These are phyloP conservation scores for Sparassis latifolia DNA, from an alignment of 1,284 basidiomycete species.

Conservation along the genomic window DNA sequence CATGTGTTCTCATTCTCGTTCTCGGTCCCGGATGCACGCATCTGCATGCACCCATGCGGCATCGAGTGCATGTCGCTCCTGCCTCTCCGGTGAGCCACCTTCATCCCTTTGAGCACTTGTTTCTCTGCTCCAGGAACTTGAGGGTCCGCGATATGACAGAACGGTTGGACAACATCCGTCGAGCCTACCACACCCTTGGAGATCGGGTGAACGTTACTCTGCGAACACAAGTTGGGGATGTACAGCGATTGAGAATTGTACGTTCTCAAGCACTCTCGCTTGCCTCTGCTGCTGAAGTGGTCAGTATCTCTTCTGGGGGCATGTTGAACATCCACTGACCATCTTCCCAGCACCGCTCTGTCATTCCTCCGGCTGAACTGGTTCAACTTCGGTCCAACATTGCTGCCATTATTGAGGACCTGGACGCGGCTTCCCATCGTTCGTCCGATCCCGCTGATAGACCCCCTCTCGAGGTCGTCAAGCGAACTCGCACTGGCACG, in stretches of 20 bases:
- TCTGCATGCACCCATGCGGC: no score
- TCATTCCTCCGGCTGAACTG: conserved; percentile 16
- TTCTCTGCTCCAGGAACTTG: no score
- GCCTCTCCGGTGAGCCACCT: no score
- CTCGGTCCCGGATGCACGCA: no score
- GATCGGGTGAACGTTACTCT: background rate
- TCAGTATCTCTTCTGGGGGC: background rate
- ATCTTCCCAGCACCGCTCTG: conserved; percentile 7
- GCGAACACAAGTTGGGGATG: conserved; percentile 2
- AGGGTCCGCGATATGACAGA: background rate
- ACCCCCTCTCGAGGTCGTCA: conserved; percentile 7
- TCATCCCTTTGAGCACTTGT: no score
- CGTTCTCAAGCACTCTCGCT: conserved; percentile 1
- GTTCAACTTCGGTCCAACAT: conserved; percentile 11
- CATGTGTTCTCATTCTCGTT: no score
- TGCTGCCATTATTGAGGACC: conserved; percentile 15
- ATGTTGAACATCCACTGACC: background rate
- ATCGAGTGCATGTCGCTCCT: no score
- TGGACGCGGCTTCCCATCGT: conserved; percentile 15
- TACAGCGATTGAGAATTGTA: background rate
- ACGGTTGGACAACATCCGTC: conserved; percentile 2
- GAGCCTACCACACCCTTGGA: background rate
- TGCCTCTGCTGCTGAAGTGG: conserved; percentile 8
- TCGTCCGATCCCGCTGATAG: conserved; percentile 17
- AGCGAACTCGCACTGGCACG: conserved; percentile 11